Percentiles rank a stretch among this genome's conserved stretches.
Conservation (phyloP, 257 asterid genomes). For the Hygrophila difformis region DNA sequence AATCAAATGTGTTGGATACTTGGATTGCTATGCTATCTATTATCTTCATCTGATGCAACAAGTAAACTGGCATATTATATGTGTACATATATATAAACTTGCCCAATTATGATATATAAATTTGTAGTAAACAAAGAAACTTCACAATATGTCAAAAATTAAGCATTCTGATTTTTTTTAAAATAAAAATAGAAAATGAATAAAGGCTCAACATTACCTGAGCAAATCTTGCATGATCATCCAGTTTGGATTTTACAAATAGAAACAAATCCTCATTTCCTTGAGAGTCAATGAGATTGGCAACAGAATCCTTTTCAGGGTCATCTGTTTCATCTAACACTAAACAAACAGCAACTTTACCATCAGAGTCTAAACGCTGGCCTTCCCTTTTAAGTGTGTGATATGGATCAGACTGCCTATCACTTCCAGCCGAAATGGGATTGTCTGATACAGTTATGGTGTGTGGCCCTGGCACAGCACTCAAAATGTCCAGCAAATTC, state of each 20-base stretch:
- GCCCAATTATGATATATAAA: too few relatives aligned
- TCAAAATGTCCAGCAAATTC: conserved; percentile 31
- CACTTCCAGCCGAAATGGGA: conserved; percentile 26
- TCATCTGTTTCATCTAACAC: conserved; percentile 31
- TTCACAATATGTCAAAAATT: too few relatives aligned
- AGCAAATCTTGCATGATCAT: conserved; percentile 30
- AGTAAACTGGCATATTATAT: too few relatives aligned
- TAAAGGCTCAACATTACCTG: conserved; percentile 36
- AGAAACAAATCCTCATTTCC: conserved; percentile 24
- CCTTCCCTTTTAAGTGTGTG: conserved; percentile 45
- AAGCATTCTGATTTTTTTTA: background rate
- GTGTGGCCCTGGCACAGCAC: conserved; percentile 33
- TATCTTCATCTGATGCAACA: too few relatives aligned
- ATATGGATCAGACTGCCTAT: conserved; percentile 27
- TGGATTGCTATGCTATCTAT: too few relatives aligned
- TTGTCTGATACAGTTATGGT: conserved; percentile 30
- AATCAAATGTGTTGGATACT: too few relatives aligned
- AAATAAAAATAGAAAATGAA: conserved; percentile 1
- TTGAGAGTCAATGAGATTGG: conserved; percentile 17
- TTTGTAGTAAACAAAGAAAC: too few relatives aligned
- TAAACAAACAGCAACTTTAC: conserved; percentile 60
- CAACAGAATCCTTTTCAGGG: conserved; percentile 18
- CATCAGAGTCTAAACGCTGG: conserved; percentile 39
- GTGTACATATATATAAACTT: too few relatives aligned
- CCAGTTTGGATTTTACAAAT: conserved; percentile 37